A percentile compares a stretch with the other conserved stretches of the same genome.
Evolutionary conservation across 169 alveolate genomes (phyloP).

Genomic region (Amoebophrya sp.): DNA sequence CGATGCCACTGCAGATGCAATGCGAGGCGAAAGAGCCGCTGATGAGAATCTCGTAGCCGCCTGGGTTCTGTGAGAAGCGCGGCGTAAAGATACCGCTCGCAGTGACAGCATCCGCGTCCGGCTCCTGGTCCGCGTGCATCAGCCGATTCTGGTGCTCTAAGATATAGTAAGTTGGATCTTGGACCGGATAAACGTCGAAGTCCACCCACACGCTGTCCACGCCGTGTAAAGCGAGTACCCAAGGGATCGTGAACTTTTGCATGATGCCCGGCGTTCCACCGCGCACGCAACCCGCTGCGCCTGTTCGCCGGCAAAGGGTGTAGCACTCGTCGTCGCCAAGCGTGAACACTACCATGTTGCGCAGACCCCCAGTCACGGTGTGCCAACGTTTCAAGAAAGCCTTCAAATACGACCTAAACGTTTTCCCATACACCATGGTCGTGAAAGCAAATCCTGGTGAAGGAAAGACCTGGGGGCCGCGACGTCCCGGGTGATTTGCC

Average conservation of each 20-base stretch:
- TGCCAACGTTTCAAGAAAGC: background rate
- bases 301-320: background rate
- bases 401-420: background rate
- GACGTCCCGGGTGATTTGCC: too few species aligned
- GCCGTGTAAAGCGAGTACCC: background rate
- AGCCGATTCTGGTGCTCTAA: background rate
- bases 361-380: background rate
- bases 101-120: background rate
- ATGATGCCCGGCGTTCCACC: slow-evolving; percentile 34
- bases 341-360: background rate
- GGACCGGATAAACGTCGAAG: background rate
- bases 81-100: background rate
- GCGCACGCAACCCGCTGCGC: background rate
- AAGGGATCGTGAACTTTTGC: slow-evolving; percentile 24
- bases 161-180: background rate
- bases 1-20: slow-evolving; percentile 26
- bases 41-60: background rate
- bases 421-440: slow-evolving; percentile 20
- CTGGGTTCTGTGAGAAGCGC: background rate
- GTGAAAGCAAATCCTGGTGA: background rate
- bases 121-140: background rate
- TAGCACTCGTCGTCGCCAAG: background rate
- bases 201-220: slow-evolving; percentile 28
- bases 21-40: background rate
- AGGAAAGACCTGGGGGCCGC: background rate